Evolutionary conservation across 164 flowering plant genomes (phyloP).

Genomic region (Berberis thunbergii): DNA sequence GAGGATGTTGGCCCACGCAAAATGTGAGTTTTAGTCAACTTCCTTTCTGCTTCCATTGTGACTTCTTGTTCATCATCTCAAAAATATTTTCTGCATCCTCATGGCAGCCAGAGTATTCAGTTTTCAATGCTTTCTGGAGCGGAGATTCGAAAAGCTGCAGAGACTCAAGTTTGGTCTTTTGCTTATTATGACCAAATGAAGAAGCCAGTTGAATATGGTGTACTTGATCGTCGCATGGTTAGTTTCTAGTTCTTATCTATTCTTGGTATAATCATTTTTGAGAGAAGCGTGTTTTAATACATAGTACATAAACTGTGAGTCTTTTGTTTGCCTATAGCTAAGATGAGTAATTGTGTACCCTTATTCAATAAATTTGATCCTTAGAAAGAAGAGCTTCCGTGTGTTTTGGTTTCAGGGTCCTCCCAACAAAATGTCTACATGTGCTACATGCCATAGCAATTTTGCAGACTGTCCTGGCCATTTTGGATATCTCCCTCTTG

Average conservation of each 20-base stretch:
- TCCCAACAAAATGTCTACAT: conserved; percentile 39
- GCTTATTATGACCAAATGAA: conserved; percentile 27
- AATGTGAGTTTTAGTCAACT: conserved; percentile 30
- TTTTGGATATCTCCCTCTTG: conserved; percentile 63
- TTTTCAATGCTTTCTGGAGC: conserved; percentile 46
- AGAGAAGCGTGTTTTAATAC: not conserved
- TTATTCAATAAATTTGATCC: not conserved
- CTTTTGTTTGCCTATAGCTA: not conserved
- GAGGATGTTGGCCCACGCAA: conserved; percentile 67
- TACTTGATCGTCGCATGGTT: conserved; percentile 75
- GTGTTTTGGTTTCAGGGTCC: conserved; percentile 49
- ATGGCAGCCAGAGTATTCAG: conserved; percentile 48
- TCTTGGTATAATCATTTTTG: not conserved
- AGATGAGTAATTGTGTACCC: not conserved
- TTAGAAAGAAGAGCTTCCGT: not conserved
- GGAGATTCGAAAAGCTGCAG: conserved; percentile 49
- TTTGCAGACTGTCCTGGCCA: conserved; percentile 74
- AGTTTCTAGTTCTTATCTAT: not conserved
- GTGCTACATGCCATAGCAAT: conserved; percentile 60
- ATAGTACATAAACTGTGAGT: not conserved
- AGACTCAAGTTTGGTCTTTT: conserved; percentile 39
- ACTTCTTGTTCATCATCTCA: not conserved
- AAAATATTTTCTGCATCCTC: not conserved
- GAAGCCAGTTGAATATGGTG: conserved; percentile 41
- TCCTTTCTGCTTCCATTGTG: not conserved